Evolutionary conservation across 2,329 filamentous ascomycete genomes (phyloP), one percentile per base, ranked within the genome.

Genomic region (Claviceps quebecensis): DNA sequence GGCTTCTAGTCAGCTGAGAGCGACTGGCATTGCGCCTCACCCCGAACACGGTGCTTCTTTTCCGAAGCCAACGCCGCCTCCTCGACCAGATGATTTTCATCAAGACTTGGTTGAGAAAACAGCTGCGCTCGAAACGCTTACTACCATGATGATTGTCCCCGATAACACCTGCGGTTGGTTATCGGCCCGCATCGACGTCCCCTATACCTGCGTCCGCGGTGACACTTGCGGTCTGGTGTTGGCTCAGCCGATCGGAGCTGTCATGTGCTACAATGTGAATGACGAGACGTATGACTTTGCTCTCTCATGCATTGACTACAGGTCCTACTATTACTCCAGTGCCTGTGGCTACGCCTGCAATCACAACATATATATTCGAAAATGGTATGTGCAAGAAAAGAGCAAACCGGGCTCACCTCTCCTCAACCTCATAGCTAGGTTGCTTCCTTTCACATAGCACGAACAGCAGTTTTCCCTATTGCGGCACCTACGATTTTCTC

Each of bases 161-260:
- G 72, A 76, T 57, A 73, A 73, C 54, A 75, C 71, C 0, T 77
- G 75, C 53, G 75, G 74, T 55, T 77, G 67, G 57, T 60, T 77
- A 40, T 65, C 64, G 34, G 74, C 68, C 36, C 63, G 61, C 29
- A 51, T 64, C 13, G 71, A 63, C 19, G 67, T 65, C 2, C 63
- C 63, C 4, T 73, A 68, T 56, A 69, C 63, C 13, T 76, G 73
- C 54, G 58, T 57, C 14, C 55, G 47, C 17, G 55, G 54, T 23
- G 59, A 57, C 37, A 65, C 60, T 17, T 76, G 73, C 49, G 67
- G 69, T 38, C 65, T 76, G 49, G 60, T 71, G 47, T 67, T 67
- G 1, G 56, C 65, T 4, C 54, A 61, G 3, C 49, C 55, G 4
- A 54, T 53, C 13, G 73, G 73, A 16, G 61, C 60, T 17, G 65